phyloP scores from a whole-genome alignment of 2,329 filamentous ascomycete genomes.

The Tolypocladium amazonense region DNA sequence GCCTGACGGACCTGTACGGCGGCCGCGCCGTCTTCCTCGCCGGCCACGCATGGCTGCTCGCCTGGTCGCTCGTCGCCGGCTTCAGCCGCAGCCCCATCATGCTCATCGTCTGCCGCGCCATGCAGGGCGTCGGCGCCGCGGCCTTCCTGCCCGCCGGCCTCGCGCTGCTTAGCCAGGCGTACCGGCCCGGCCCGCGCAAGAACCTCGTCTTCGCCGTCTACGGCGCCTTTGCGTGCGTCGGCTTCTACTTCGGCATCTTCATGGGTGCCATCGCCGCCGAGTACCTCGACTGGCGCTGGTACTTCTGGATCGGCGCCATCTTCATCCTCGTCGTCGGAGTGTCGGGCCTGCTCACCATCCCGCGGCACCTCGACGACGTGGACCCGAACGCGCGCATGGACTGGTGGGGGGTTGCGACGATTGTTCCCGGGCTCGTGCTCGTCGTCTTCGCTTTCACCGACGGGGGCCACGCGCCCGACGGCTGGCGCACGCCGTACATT shows the following conservation, averaged over 20 bases:
- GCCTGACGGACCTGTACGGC: conserved; percentile 52
- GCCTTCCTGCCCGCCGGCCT: conserved; percentile 59
- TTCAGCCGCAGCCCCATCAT: conserved; percentile 58
- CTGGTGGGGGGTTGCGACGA: conserved; percentile 51
- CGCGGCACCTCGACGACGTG: conserved; percentile 17
- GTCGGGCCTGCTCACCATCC: conserved; percentile 30
- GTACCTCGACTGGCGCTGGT: conserved; percentile 55
- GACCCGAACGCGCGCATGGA: conserved; percentile 44
- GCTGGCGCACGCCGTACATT: conserved; percentile 68
- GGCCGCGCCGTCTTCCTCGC: conserved; percentile 48
- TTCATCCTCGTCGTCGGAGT: conserved; percentile 33
- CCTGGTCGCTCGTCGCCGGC: conserved; percentile 61
- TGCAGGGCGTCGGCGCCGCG: conserved; percentile 64
- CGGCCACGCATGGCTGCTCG: conserved; percentile 52
- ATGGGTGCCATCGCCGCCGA: conserved; percentile 53
- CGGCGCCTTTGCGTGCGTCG: conserved; percentile 45
- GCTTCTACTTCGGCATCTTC: conserved; percentile 57
- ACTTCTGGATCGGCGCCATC: conserved; percentile 54
- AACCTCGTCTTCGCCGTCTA: conserved; percentile 55
- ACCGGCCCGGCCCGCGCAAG: conserved; percentile 61
- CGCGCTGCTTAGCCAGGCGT: conserved; percentile 58
- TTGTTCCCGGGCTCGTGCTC: conserved; percentile 55
- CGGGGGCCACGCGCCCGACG: conserved; percentile 53
- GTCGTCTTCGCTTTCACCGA: conserved; percentile 69
- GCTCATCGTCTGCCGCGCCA: conserved; percentile 62